A percentile compares a stretch with the other conserved stretches of the same genome.
Conservation (phyloP, 495 filamentous ascomycete species). For the Parmelia sp. region DNA sequence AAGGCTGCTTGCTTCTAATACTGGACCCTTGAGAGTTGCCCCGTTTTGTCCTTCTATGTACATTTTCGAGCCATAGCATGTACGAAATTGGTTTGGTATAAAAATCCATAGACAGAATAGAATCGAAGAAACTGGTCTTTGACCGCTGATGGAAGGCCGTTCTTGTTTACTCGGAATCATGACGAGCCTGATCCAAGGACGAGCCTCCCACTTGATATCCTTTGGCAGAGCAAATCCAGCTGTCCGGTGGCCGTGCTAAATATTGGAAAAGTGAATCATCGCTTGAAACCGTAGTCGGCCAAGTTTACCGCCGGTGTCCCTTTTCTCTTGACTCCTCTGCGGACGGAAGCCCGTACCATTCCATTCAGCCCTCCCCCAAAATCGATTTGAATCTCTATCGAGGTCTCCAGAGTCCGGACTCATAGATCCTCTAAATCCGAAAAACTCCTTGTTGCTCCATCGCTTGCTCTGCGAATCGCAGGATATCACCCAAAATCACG, state of each 20-base stretch:
- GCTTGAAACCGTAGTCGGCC: not conserved
- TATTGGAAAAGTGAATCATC: not conserved
- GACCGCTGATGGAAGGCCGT: not conserved
- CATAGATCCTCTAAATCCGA: not conserved
- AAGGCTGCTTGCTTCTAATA: constrained; percentile 2
- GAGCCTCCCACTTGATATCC: not conserved
- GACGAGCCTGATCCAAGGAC: not conserved
- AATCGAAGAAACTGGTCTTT: not conserved
- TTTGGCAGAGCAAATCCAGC: not conserved
- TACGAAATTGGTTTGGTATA: not conserved
- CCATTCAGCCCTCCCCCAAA: not conserved
- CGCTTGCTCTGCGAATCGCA: constrained; percentile 6
- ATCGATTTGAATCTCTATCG: not conserved
- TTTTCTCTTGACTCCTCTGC: not conserved
- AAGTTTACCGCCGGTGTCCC: not conserved
- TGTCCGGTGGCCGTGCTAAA: not conserved
- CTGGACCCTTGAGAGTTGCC: not conserved
- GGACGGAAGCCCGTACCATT: not conserved
- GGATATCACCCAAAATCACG: not conserved
- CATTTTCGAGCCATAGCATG: not conserved
- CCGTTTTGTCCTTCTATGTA: not conserved
- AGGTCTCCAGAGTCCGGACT: not conserved
- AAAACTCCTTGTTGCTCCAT: constrained; percentile 10
- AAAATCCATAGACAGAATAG: not conserved
- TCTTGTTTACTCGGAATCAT: not conserved